Percentiles rank a stretch among this genome's conserved stretches.
Conservation (phyloP, 176 grass and related monocot species). For the Eleusine indica region DNA sequence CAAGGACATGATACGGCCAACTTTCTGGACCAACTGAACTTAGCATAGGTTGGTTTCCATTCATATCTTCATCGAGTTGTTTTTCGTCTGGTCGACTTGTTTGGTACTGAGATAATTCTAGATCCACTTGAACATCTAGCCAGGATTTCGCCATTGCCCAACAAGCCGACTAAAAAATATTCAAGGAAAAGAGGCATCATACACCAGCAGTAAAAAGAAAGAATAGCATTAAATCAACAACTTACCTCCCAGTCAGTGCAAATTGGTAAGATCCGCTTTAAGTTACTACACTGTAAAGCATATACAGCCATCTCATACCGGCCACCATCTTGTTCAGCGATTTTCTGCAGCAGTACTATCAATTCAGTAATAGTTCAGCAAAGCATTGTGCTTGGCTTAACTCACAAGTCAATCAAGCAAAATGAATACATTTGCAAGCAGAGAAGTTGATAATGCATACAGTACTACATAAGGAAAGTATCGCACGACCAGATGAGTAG, state of each 20-base stretch:
- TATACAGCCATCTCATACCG: conserved; percentile 96
- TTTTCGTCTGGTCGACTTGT: conserved; percentile 70
- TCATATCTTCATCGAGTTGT: conserved; percentile 79
- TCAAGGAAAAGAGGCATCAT: conserved; percentile 28
- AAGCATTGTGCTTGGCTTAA: conserved; percentile 19
- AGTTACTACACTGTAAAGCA: conserved; percentile 85
- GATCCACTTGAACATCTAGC: conserved; percentile 91
- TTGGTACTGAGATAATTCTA: conserved; percentile 74
- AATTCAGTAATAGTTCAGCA: conserved; percentile 30
- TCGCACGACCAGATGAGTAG: conserved; percentile 14
- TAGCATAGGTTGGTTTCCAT: conserved; percentile 56
- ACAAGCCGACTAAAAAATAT: conserved; percentile 83
- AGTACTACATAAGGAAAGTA: not conserved
- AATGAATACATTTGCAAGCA: conserved; percentile 27
- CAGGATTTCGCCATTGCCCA: conserved; percentile 96
- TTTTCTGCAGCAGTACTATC: conserved; percentile 68
- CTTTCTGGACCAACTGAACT: conserved; percentile 62
- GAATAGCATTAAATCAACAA: conserved; percentile 29
- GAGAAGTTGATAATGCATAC: conserved; percentile 12
- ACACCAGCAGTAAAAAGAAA: conserved; percentile 31
- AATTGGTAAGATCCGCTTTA: conserved; percentile 79
- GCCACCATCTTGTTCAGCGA: conserved; percentile 93
- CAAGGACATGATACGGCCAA: conserved; percentile 89
- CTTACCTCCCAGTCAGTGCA: conserved; percentile 98
- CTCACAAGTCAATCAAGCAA: conserved; percentile 12